Evolutionary conservation across 2,329 filamentous ascomycete genomes (phyloP).

Genomic region (Mollisiaceae sp.): DNA sequence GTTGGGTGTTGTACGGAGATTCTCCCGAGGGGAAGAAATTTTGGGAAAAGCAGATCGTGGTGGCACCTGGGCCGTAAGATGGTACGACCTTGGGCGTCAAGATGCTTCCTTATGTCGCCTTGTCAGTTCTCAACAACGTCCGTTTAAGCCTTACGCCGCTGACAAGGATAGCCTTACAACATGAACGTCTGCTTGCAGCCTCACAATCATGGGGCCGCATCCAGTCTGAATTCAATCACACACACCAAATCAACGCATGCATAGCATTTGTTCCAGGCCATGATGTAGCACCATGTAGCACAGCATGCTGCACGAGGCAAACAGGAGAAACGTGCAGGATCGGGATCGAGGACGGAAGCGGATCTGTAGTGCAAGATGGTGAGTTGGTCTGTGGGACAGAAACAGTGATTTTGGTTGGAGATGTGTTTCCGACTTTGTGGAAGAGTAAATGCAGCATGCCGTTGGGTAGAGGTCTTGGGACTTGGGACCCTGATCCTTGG

Average conservation of each 20-base stretch:
- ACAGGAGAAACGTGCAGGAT: constrained; percentile 12
- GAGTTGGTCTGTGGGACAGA: neutral
- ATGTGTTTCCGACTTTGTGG: constrained; percentile 11
- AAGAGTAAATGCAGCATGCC: constrained; percentile 7
- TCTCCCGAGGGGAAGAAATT: too few relatives aligned
- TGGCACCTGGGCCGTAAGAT: too few relatives aligned
- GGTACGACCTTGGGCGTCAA: too few relatives aligned
- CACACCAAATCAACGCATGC: neutral
- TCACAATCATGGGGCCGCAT: neutral
- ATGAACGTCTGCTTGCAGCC: neutral
- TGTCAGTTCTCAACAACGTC: constrained; percentile 1
- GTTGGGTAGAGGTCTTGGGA: constrained; percentile 5
- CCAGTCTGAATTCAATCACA: neutral
- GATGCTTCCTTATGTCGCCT: neutral
- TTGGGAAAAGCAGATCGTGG: too few relatives aligned
- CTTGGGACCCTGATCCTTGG: neutral
- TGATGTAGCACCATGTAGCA: neutral
- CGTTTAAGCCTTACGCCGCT: neutral
- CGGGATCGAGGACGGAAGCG: constrained; percentile 4
- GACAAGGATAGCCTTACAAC: neutral
- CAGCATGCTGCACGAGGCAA: constrained; percentile 11
- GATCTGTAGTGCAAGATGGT: neutral
- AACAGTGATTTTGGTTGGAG: constrained; percentile 3
- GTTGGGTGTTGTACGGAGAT: too few relatives aligned
- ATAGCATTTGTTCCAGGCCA: neutral